These are phyloP conservation scores for Monosporascus ibericus DNA, from an alignment of 2,329 filamentous ascomycete genomes.

Conservation along the genomic window DNA sequence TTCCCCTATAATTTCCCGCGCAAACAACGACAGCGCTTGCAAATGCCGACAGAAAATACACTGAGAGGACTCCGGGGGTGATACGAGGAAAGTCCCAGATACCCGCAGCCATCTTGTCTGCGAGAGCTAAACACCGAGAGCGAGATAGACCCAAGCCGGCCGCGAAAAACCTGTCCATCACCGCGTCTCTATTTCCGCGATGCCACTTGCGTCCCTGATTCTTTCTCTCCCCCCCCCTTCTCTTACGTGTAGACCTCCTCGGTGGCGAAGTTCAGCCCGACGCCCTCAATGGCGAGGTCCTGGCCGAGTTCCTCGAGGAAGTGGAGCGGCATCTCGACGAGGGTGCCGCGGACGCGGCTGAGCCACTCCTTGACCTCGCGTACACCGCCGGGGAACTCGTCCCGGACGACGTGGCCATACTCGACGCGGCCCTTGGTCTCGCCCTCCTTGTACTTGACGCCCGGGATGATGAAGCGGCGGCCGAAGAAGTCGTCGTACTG, in stretches of 20 bases:
- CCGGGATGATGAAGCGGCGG: conserved; percentile 56
- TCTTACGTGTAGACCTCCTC: conserved; percentile 62
- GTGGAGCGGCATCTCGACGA: conserved; percentile 86
- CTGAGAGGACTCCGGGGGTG: too few relatives aligned
- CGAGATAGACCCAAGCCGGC: not conserved
- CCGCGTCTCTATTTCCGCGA: too few relatives aligned
- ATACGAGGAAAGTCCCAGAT: too few relatives aligned
- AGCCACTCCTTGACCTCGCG: conserved; percentile 67
- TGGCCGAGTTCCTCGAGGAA: conserved; percentile 70
- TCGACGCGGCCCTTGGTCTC: conserved; percentile 48
- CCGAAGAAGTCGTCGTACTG: conserved; percentile 69
- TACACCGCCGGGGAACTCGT: conserved; percentile 69
- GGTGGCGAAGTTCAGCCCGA: conserved; percentile 66
- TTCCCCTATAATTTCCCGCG: too few relatives aligned
- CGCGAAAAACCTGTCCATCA: too few relatives aligned
- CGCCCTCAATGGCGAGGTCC: conserved; percentile 78
- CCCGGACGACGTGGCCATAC: conserved; percentile 82
- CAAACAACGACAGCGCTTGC: too few relatives aligned
- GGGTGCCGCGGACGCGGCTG: conserved; percentile 57
- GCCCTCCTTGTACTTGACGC: conserved; percentile 37
- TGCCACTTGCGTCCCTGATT: not conserved
- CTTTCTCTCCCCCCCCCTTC: not conserved
- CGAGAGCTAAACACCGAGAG: too few relatives aligned
- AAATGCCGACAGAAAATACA: too few relatives aligned
- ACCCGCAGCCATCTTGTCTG: too few relatives aligned